These are phyloP conservation scores for Nicotiana obtusifolia DNA, from an alignment of 257 asterid species.

Conservation along the genomic window DNA sequence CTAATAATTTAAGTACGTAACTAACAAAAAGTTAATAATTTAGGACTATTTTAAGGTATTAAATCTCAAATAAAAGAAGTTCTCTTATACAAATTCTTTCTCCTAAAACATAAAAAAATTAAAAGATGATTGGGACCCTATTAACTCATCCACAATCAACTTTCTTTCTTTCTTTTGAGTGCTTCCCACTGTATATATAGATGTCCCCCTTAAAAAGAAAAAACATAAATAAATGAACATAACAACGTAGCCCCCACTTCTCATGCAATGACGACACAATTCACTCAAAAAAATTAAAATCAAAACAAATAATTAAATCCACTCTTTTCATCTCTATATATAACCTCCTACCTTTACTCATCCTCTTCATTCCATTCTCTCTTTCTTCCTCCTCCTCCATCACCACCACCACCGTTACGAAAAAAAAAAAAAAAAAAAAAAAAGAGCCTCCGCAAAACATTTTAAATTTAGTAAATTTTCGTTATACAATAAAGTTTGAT, in stretches of 20 bases:
- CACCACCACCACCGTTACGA: background rate
- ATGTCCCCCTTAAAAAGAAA: background rate
- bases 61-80: background rate
- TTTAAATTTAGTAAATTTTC: too few species aligned
- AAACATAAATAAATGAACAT: background rate
- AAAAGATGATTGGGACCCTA: background rate
- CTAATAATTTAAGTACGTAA: too few species aligned
- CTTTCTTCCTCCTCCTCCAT: background rate
- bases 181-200: conserved; percentile 15
- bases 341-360: conserved; percentile 8
- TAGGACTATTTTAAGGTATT: too few species aligned
- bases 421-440: background rate
- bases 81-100: background rate
- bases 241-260: conserved; percentile 34
- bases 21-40: too few species aligned
- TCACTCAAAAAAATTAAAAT: conserved; percentile 21
- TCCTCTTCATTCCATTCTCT: conserved; percentile 14
- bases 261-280: conserved; percentile 44
- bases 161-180: background rate
- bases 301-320: background rate
- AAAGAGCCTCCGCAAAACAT: background rate
- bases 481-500: background rate
- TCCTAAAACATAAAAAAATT: background rate
- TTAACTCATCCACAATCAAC: background rate
- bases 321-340: conserved; percentile 14